These are phyloP conservation scores for Favolaschia claudopus DNA, from an alignment of 768 basidiomycete genomes.

Conservation along the genomic window DNA sequence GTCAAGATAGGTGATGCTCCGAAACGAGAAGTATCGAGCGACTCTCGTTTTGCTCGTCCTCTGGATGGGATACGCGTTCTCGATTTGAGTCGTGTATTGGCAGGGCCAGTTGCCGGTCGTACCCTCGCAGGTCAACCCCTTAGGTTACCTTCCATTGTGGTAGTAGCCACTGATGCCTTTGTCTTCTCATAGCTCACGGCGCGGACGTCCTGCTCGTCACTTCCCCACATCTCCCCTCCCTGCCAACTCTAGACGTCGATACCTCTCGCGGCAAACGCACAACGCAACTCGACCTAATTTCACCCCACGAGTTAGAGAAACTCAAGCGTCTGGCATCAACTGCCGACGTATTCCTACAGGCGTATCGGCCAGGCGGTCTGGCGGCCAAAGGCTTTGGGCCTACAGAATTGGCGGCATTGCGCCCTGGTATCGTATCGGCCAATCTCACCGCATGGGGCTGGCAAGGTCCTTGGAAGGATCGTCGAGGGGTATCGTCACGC, in stretches of 20 bases:
- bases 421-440: slow-evolving; percentile 60
- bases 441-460: slow-evolving; percentile 64
- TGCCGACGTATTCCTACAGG: slow-evolving; percentile 68
- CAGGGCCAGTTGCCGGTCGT: slow-evolving; percentile 63
- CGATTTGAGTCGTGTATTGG: slow-evolving; percentile 67
- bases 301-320: slow-evolving; percentile 35
- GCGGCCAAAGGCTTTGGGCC: slow-evolving; percentile 56
- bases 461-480: slow-evolving; percentile 62
- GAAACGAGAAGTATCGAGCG: slow-evolving; percentile 31
- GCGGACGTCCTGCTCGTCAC: slow-evolving; percentile 65
- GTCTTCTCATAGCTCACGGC: slow-evolving; percentile 51
- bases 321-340: slow-evolving; percentile 46
- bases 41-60: slow-evolving; percentile 39
- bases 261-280: slow-evolving; percentile 72
- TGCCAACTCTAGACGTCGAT: slow-evolving; percentile 61
- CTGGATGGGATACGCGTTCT: slow-evolving; percentile 60
- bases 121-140: slow-evolving; percentile 57
- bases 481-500: slow-evolving; percentile 52
- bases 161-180: neutral
- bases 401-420: slow-evolving; percentile 43
- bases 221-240: slow-evolving; percentile 58
- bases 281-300: slow-evolving; percentile 62
- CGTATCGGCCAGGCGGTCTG: slow-evolving; percentile 63
- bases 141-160: neutral
- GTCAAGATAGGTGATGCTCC: slow-evolving; percentile 58